A percentile compares a stretch with the other conserved stretches of the same genome.
These are phyloP conservation scores for Linum tenue DNA, from an alignment of 345 rosid species.

Conservation along the genomic window DNA sequence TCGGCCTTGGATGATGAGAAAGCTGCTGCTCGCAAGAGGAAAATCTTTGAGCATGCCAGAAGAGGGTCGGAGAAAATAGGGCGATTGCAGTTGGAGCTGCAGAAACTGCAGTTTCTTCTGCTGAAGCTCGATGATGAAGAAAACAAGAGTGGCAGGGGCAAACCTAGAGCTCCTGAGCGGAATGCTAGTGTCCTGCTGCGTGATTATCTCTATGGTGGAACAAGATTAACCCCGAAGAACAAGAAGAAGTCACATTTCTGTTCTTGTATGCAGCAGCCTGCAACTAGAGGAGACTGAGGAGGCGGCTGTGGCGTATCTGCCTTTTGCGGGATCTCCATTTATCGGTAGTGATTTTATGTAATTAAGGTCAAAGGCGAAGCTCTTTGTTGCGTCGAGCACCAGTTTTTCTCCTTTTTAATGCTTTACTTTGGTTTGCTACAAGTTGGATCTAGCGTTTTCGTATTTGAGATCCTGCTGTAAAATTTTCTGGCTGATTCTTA, in stretches of 20 bases:
- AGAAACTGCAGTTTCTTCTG: conserved; percentile 68
- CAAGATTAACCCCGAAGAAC: conserved; percentile 30
- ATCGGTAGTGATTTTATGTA: no score
- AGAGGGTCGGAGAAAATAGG: conserved; percentile 81
- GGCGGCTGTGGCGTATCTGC: background rate
- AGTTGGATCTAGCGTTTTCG: background rate
- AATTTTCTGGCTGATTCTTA: background rate
- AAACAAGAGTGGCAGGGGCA: conserved; percentile 38
- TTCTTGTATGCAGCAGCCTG: conserved; percentile 66
- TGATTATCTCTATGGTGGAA: conserved; percentile 72
- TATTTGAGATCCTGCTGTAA: background rate
- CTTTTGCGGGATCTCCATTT: no score
- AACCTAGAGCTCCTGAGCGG: conserved; percentile 32
- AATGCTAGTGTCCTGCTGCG: conserved; percentile 61
- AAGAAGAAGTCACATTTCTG: conserved; percentile 54
- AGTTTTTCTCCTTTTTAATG: background rate
- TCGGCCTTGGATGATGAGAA: conserved; percentile 40
- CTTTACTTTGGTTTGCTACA: background rate
- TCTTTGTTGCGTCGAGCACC: background rate
- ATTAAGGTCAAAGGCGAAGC: no score
- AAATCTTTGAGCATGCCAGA: conserved; percentile 64
- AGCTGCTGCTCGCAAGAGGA: conserved; percentile 34
- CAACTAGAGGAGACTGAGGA: conserved; percentile 47
- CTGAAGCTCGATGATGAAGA: conserved; percentile 63
- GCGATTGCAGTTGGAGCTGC: conserved; percentile 80